Base-by-base conservation (phyloP, 1,284 basidiomycete species). In the Sanghuangporus sanghuang region DNA sequence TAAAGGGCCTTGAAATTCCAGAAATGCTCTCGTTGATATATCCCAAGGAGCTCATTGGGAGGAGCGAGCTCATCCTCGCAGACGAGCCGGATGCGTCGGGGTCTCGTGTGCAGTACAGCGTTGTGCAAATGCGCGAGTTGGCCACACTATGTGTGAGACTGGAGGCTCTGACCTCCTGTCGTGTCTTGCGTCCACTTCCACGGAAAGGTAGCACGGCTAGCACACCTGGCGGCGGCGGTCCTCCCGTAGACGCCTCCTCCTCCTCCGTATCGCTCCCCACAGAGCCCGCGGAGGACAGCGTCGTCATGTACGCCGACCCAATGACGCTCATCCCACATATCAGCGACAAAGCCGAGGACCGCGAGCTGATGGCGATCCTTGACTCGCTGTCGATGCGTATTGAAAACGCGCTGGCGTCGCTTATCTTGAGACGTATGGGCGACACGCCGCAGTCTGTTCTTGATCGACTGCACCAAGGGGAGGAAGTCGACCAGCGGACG, bases 1-100 rank as follows among this genome's bases (percentile, higher is more conserved):
- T 99, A 68, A 98, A 98, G 75, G 96, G 96, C 14, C 81, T 98
- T 42, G 95, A 98, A 76, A 82, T 92, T 1, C 93, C 93, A 0
- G 96, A 98, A 75, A 82, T 85, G 69, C 80, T 99, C 14, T 92
- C 93, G 35, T 76, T 92, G 27, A 82, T 98, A 55, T 98, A 95
- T 73, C 95, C 96, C 0, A 82, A 78, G 58, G 83, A 85, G 16
- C 80, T 99, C 21, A 82, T 84, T 21, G 90, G 89, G 7, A 87
- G 97, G 32, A 81, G 90, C 65, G 82, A 88, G 64, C 75, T 90
- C 42, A 78, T 78, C 23, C 71, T 76, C 1, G 74, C 78, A 23
- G 75, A 78, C 1, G 69, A 70, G 38, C 75, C 78, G 9, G 79
- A 81, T 56, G 75, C 78, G 6, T 79, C 80, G 2, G 79, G 76